Evolutionary conservation across 1,284 basidiomycete species (phyloP), one percentile per base, ranked within the genome.

Genomic region (Cryptococcus jaspeensis): DNA sequence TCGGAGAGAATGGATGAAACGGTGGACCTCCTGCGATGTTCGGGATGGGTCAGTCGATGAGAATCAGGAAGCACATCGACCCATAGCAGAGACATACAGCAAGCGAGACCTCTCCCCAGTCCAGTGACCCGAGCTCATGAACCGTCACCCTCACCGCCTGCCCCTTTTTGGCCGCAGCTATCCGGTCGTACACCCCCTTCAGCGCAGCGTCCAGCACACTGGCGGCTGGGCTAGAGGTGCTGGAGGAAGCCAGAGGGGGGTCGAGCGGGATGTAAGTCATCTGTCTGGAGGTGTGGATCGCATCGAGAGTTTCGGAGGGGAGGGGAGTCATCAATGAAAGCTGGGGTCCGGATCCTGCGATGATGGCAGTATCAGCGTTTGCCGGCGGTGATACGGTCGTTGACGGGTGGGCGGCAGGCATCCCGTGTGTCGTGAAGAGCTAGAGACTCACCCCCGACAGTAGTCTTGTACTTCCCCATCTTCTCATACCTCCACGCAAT

Each of bases 401-500:
- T 40, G 18, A 35, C 49, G 46, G 5, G 15, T 25, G 15, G 37
- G 15, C n/a, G 43, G 35, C 16, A 47, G 20, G 15, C 2, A 39
- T 42, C 15, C 38, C 11, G 32, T 22, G 22, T 36, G 18, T 5
- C 22, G 5, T 25, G n/a, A n/a, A 20, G 41, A 43, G 22, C 28
- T 36, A 18, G 35, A 57, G 36, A 58, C 64, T 63, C 49, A 59
- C 68, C 60, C 23, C 60, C 70, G 28, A 95, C 86, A 1, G 90
- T 92, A 1, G 92, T 96, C 77, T 89, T 86, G 75, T 95, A 95
- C 76, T 84, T 87, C 77, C 87, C 90, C 89, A 96, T 89, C 59
- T 85, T 82, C 68, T 91, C 89, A 75, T 99, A 99, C 69, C 95
- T 83, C 90, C 95, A 99, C 39, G 95, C 95, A 68, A 97, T 96